Evolutionary conservation across 345 rosid genomes (phyloP), one percentile per base, ranked within the genome.

Genomic region (Zanthoxylum bungeanum): DNA sequence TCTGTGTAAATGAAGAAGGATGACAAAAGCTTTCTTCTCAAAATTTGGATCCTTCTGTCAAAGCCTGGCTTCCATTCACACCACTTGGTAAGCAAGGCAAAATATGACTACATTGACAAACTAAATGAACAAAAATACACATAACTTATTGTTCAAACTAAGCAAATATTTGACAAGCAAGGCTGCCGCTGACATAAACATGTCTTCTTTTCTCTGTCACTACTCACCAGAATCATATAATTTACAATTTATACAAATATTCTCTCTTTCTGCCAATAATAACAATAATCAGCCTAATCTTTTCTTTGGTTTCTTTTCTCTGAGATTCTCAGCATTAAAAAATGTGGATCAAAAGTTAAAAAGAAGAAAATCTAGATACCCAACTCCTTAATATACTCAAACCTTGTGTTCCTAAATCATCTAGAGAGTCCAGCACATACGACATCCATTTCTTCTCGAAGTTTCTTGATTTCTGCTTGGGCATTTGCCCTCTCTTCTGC

Each of bases 401-500:
- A 47, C 24, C 47, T 17, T 47, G 9, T 4, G 3, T 0, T 37
- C 16, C 12, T 7, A n/a, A 25, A 21, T 52, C 60, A 61, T 69
- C 25, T 44, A 11, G 30, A 3, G 24, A 59, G 10, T 68, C 70
- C 79, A 21, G 75, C 65, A 76, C 80, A 55, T 39, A 79, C 53
- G 1, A 28, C 33, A 1, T 31, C 60, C 19, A 84, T 66, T 71
- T 80, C 71, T 30, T 58, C 65, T 30, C 74, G 71, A 47, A 75
- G 76, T 61, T 19, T 80, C 12, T 55, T 21, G 10, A 83, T 78
- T 46, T 84, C 81, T 8, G 37, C 67, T 62, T 73, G 44, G 12
- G 81, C 81, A 9, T 11, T 25, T 30, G 24, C 81, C 73, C 76
- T 81, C 36, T 65, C 82, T 0, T 47, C 60, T 46, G 77, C 57